Conservation (phyloP, 1,139 yeast genomes). For the Blastobotrys elegans region DNA sequence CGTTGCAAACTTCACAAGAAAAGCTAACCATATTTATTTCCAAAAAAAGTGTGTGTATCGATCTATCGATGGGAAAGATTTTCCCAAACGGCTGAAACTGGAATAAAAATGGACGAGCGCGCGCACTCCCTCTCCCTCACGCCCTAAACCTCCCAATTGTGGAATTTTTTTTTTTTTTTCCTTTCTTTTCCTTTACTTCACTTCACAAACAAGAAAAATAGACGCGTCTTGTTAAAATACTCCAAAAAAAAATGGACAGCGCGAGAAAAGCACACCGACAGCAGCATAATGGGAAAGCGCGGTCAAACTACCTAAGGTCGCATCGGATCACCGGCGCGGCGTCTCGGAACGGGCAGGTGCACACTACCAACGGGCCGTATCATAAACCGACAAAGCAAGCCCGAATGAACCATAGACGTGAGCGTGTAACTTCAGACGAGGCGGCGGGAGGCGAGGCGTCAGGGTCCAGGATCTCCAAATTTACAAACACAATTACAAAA, state of each 20-base stretch:
- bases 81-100: too few species aligned
- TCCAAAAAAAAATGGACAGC: slow-evolving; percentile 3
- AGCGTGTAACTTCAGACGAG: slow-evolving; percentile 1
- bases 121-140: too few species aligned
- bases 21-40: slow-evolving; percentile 39
- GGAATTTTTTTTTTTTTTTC: not conserved
- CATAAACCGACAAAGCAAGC: slow-evolving; percentile 8
- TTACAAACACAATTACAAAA: slow-evolving; percentile 4
- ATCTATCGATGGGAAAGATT: too few species aligned
- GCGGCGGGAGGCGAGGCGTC: not conserved
- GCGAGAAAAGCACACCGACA: slow-evolving; percentile 5
- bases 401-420: slow-evolving; percentile 4
- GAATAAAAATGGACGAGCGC: too few species aligned
- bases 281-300: not conserved
- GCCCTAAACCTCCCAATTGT: slow-evolving; percentile 1
- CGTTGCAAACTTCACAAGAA: slow-evolving; percentile 64
- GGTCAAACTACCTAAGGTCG: slow-evolving; percentile 8
- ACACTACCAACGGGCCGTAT: slow-evolving; percentile 8
- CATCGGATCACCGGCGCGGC: slow-evolving; percentile 9
- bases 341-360: slow-evolving; percentile 1
- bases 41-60: too few species aligned
- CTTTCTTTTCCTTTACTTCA: not conserved
- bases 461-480: not conserved
- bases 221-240: not conserved
- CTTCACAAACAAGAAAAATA: not conserved